These are phyloP conservation scores for Clathrospora elynae DNA, from an alignment of 2,329 filamentous ascomycete species.

Conservation along the genomic window DNA sequence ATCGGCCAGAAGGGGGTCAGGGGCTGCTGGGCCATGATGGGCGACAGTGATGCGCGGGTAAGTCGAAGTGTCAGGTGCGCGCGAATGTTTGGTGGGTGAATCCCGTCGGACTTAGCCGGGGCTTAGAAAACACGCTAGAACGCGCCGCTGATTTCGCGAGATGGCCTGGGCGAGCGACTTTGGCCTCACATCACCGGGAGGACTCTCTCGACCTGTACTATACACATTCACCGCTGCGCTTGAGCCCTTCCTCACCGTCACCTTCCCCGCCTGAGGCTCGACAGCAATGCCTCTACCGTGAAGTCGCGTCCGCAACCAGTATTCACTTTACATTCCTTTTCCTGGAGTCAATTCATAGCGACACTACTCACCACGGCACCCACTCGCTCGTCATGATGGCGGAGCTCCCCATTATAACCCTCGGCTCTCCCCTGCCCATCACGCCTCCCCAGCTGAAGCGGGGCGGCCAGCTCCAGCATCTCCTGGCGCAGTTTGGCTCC, in stretches of 20 bases:
- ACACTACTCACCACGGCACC: neutral
- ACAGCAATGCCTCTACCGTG: too few relatives aligned
- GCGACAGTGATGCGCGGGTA: constrained; percentile 7
- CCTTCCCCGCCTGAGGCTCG: neutral
- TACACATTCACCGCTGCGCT: neutral
- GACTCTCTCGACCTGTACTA: constrained; percentile 1
- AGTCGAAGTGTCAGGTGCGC: constrained; percentile 1
- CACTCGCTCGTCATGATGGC: constrained; percentile 22
- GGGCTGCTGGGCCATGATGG: constrained; percentile 40
- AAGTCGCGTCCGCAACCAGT: constrained; percentile 1
- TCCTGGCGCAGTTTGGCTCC: constrained; percentile 41
- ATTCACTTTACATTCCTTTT: constrained; percentile 7
- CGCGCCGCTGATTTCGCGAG: constrained; percentile 5
- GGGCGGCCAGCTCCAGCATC: constrained; percentile 27
- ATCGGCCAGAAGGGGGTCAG: constrained; percentile 56
- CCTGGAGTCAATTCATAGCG: neutral
- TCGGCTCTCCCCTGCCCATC: constrained; percentile 26
- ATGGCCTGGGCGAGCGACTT: neutral
- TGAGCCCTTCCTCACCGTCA: constrained; percentile 11
- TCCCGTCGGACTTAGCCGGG: constrained; percentile 6
- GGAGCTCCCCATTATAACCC: constrained; percentile 18
- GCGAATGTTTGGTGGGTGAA: neutral
- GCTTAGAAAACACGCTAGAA: constrained; percentile 10
- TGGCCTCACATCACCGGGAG: constrained; percentile 10
- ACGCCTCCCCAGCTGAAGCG: constrained; percentile 36